phyloP scores from a whole-genome alignment of 257 asterid genomes.

The Salvia rosmarinus region DNA sequence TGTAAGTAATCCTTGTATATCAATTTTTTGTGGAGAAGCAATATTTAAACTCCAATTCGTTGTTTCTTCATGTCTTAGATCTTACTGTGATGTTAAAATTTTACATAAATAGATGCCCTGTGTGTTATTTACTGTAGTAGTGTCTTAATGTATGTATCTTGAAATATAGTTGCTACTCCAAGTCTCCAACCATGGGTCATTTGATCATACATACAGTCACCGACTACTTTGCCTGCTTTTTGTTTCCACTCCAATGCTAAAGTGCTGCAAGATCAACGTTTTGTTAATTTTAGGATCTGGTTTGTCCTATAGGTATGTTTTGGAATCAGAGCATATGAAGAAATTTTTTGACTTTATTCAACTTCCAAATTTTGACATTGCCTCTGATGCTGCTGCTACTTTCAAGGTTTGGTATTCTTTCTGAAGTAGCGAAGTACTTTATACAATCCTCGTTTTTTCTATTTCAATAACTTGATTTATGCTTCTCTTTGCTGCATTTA shows the following conservation, averaged over 20 bases:
- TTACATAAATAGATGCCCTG: not conserved
- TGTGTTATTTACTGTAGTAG: not conserved
- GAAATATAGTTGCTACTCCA: conserved; percentile 13
- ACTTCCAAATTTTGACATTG: conserved; percentile 66
- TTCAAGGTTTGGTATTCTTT: conserved; percentile 58
- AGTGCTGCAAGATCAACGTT: conserved; percentile 17
- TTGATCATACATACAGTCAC: not conserved
- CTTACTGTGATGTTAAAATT: not conserved
- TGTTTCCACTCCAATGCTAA: conserved; percentile 19
- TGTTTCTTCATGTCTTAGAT: conserved; percentile 21
- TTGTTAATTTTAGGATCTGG: conserved; percentile 25
- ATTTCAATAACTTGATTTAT: conserved; percentile 13
- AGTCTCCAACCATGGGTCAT: conserved; percentile 7
- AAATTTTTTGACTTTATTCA: conserved; percentile 66
- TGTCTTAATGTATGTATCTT: conserved; percentile 9
- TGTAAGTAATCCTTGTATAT: not conserved
- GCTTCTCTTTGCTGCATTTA: conserved; percentile 17
- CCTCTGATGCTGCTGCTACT: conserved; percentile 81
- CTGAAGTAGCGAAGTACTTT: conserved; percentile 6
- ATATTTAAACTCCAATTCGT: not conserved
- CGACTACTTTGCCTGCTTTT: conserved; percentile 3
- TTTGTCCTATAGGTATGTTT: conserved; percentile 53
- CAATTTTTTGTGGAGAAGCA: not conserved
- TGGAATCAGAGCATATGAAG: conserved; percentile 80
- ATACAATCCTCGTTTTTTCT: not conserved